phyloP scores from a whole-genome alignment of 163 green algal species.

The Picocystis sp. region DNA sequence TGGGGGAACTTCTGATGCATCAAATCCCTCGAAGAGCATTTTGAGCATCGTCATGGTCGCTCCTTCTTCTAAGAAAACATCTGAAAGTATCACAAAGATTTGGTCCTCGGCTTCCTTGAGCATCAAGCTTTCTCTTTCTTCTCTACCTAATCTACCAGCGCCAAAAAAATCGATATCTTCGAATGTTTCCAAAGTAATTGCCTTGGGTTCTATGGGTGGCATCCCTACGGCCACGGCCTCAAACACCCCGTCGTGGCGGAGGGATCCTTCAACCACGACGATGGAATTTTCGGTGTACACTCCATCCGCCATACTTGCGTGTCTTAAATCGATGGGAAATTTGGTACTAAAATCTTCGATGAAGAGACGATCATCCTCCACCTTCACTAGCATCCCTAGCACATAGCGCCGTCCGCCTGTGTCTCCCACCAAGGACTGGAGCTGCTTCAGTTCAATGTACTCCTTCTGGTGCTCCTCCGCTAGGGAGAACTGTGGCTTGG shows the following conservation, averaged over 20 bases:
- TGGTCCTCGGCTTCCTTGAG: constrained; percentile 18
- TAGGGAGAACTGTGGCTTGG: constrained; percentile 23
- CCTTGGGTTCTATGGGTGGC: constrained; percentile 47
- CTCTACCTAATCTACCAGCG: constrained; percentile 12
- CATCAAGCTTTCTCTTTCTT: constrained; percentile 6
- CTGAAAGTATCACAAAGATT: constrained; percentile 58
- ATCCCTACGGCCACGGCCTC: constrained; percentile 48
- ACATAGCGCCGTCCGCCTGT: constrained; percentile 37
- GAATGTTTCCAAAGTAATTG: constrained; percentile 32
- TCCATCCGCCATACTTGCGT: neutral
- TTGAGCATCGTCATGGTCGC: constrained; percentile 41
- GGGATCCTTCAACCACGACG: constrained; percentile 66
- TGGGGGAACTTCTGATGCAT: constrained; percentile 39
- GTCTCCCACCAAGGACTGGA: constrained; percentile 53
- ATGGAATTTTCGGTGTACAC: constrained; percentile 67
- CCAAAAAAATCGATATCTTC: constrained; percentile 68
- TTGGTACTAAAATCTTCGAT: constrained; percentile 64
- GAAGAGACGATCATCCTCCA: constrained; percentile 54
- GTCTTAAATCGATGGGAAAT: constrained; percentile 58
- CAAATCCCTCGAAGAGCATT: constrained; percentile 47
- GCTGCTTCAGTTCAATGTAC: constrained; percentile 47
- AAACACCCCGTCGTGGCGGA: constrained; percentile 55
- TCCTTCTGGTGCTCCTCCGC: neutral
- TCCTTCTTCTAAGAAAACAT: constrained; percentile 63
- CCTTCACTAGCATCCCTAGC: constrained; percentile 46